Base-by-base conservation (phyloP, 75 land plant species). In the Pseudotsuga menziesii region DNA sequence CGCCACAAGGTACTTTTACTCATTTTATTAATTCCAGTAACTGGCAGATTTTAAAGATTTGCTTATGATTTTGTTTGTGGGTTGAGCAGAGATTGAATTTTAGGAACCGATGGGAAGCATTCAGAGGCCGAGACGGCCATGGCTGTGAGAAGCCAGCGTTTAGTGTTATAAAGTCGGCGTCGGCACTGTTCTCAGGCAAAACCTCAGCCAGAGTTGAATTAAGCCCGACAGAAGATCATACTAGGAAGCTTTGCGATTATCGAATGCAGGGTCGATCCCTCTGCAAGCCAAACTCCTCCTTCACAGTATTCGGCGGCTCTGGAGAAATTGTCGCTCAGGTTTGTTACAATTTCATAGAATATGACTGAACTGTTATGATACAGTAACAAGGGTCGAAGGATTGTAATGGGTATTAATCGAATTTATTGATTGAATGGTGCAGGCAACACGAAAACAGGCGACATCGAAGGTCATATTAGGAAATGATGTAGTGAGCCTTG, bases 401-500 rank as follows among this genome's bases (percentile, higher is more conserved):
- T n/a, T n/a, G n/a, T n/a, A n/a, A n/a, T n/a, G n/a, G n/a, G n/a
- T n/a, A n/a, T n/a, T n/a, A n/a, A n/a, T n/a, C n/a, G n/a, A n/a
- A n/a, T n/a, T n/a, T n/a, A n/a, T n/a, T n/a, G n/a, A n/a, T n/a
- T n/a, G n/a, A n/a, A 41, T 41, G 3, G 44, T 32, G 44, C 79
- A 87, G 89, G 79, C 81, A 52, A 82, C 64, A 60, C 29, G 39
- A 66, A 83, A 83, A 72, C 56, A 59, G 32, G 55, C 72, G 32
- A 56, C 26, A 39, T 67, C 77, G 5, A 84, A 86, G 60, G 66
- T 82, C 7, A 14, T 44, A 55, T 35, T 88, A 56, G 85, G 87
- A 56, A 78, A 80, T 25, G 87, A 85, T 83, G 90, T 88, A 54
- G 61, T 85, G 8, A 59, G 32, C 29, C 71, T 85, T n/a, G 83